phyloP scores from a whole-genome alignment of 768 basidiomycete species.

The Podaxis rugospora region DNA sequence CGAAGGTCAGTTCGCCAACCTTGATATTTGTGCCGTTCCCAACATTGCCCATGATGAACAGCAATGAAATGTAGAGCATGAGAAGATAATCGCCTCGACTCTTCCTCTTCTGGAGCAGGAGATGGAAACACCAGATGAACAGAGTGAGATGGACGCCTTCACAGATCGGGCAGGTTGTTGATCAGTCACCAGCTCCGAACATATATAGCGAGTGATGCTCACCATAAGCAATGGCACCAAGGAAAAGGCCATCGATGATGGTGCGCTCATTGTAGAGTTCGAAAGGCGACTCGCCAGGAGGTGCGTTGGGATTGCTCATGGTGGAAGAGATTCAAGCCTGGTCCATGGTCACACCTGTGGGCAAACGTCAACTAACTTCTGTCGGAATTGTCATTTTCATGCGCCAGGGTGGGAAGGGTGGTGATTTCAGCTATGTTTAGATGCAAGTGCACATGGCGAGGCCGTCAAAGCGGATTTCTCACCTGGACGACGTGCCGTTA shows the following conservation, averaged over 20 bases:
- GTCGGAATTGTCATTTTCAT: not conserved
- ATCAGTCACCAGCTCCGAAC: not conserved
- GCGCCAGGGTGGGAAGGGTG: not conserved
- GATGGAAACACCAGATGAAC: conserved; percentile 12
- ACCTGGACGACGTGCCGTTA: not conserved
- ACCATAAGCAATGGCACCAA: conserved; percentile 20
- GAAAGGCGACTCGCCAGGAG: conserved; percentile 3
- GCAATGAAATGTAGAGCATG: conserved; percentile 13
- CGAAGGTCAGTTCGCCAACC: conserved; percentile 16
- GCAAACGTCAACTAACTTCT: not conserved
- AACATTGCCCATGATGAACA: conserved; percentile 20
- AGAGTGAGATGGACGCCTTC: conserved; percentile 12
- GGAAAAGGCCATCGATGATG: conserved; percentile 18
- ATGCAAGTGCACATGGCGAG: not conserved
- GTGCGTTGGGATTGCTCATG: conserved; percentile 10
- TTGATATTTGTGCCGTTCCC: conserved; percentile 16
- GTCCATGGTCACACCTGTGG: not conserved
- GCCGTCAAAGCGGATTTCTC: not conserved
- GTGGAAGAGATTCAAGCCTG: not conserved
- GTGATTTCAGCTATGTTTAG: conserved; percentile 5
- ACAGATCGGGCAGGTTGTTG: not conserved
- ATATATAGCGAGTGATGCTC: not conserved
- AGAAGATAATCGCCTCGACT: conserved; percentile 4
- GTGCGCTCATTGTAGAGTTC: conserved; percentile 18
- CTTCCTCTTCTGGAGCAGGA: conserved; percentile 1